Base-by-base conservation (phyloP, 2,329 filamentous ascomycete species). In the Trichoderma arundinaceum region DNA sequence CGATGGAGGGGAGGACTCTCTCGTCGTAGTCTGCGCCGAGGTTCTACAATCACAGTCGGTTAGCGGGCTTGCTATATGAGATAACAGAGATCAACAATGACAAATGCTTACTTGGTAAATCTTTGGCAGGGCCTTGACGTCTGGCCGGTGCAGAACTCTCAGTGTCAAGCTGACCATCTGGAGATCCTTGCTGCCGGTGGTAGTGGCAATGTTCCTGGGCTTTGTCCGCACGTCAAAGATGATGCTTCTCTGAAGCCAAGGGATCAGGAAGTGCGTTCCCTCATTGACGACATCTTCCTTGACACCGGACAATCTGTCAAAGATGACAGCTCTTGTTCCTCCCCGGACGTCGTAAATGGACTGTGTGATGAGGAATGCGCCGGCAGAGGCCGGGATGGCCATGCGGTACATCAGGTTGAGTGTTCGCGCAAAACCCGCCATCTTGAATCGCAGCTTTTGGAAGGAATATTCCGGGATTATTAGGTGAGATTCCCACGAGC, bases 151-250 rank as follows among this genome's bases (percentile, higher is more conserved):
- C 79, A 99, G 81, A 70, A 99, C 95, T 80, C 95, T 88, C 77
- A 99, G 86, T 62, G 95, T 99, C 85, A 99, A 86, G 86, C 93
- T 97, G 75, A 99, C 95, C 95, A 99, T 99, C 84, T 99, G 95
- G 85, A 99, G 81, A 82, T 99, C 95, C 88, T 99, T 99, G 86
- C 90, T 94, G 66, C 95, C 95, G 12, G 95, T 99, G 28, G 95
- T 99, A 33, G 95, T 99, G 71, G 91, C 92, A 78, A 99, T 98
- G 79, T 97, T 98, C 77, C 95, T 88, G 68, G 95, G 95, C 86
- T 96, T 96, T 66, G 96, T 99, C 70, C 95, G 90, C 71, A 99
- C 95, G 82, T 99, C 95, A 78, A 96, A 99, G 77, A 96, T 85
- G 81, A 99, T 93, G 73, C 90, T 92, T 80, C 89, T 90, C 81